phyloP scores from a whole-genome alignment of 768 basidiomycete species.

The Amanita brunnescens region DNA sequence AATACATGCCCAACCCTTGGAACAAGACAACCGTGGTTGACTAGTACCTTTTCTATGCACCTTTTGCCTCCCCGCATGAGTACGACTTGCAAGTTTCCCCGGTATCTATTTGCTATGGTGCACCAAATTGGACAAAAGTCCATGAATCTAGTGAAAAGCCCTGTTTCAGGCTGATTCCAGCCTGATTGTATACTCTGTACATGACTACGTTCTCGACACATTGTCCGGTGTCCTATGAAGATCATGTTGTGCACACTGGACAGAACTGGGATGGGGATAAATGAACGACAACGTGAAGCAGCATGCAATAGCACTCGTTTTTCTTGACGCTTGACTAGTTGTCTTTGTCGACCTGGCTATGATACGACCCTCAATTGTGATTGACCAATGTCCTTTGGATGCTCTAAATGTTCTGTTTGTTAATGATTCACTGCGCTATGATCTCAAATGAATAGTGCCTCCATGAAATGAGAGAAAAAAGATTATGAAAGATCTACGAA shows the following conservation, averaged over 20 bases:
- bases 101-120: neutral
- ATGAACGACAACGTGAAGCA: neutral
- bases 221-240: conserved; percentile 5
- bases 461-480: neutral
- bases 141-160: too few relatives aligned
- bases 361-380: neutral
- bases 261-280: neutral
- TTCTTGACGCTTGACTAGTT: neutral
- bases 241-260: conserved; percentile 1
- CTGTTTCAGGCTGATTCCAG: too few relatives aligned
- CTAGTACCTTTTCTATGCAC: neutral
- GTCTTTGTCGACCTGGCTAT: conserved; percentile 1
- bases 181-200: neutral
- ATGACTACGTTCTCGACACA: neutral
- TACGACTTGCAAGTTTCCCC: neutral
- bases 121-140: too few relatives aligned
- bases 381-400: conserved; percentile 3
- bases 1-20: conserved; percentile 1
- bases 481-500: neutral
- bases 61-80: neutral
- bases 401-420: neutral
- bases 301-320: neutral
- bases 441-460: neutral
- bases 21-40: conserved; percentile 5
- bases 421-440: neutral